Conservation (phyloP, 192 early-diverging fungal species). For the Diversispora eburnea region DNA sequence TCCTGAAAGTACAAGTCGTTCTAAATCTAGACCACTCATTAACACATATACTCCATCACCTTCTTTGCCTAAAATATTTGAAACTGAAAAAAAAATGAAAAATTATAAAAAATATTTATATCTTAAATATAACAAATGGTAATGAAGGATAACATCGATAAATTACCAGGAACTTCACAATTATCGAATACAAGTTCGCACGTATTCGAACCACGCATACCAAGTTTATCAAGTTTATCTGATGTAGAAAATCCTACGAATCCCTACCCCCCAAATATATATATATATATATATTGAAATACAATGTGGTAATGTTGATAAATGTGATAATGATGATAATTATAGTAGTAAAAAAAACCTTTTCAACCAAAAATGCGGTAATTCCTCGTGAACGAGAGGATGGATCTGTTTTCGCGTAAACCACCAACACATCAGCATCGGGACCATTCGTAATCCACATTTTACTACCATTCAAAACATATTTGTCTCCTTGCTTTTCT, state of each 20-base stretch:
- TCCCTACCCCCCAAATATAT: conserved; percentile 32
- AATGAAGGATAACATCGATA: too few species aligned
- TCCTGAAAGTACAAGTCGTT: conserved; percentile 85
- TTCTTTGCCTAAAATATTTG: conserved; percentile 83
- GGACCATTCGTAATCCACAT: conserved; percentile 98
- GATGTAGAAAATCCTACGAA: conserved; percentile 82
- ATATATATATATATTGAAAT: neutral
- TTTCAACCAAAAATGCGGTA: conserved; percentile 93
- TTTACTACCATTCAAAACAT: conserved; percentile 86
- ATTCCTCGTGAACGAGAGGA: conserved; percentile 81
- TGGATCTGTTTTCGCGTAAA: conserved; percentile 86
- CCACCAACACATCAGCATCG: conserved; percentile 84
- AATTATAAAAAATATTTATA: neutral
- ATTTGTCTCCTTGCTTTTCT: conserved; percentile 77
- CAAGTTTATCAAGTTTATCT: conserved; percentile 91
- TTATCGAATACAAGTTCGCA: conserved; percentile 94
- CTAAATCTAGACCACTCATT: conserved; percentile 92
- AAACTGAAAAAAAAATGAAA: conserved; percentile 34
- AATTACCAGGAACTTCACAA: conserved; percentile 77
- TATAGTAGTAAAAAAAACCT: conserved; percentile 39
- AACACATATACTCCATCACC: conserved; percentile 90
- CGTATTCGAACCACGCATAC: conserved; percentile 95
- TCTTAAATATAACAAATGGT: too few species aligned
- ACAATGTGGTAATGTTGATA: neutral
- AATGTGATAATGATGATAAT: neutral